Conservation (phyloP, 306 rosid genomes). For the Fragaria iinumae region DNA sequence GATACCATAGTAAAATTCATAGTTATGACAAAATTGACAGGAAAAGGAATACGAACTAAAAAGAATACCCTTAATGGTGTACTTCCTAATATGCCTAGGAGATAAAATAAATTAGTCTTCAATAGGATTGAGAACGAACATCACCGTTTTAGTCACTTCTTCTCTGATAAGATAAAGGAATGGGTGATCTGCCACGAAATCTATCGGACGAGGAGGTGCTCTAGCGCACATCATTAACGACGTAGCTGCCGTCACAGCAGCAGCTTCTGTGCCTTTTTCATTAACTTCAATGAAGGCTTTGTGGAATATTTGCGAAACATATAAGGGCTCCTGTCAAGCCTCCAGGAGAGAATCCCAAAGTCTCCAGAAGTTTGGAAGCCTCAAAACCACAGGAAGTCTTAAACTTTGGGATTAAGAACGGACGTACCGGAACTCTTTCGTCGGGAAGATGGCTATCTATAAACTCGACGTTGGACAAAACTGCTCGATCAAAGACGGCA, state of each 20-base stretch:
- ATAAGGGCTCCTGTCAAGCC: neutral
- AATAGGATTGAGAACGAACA: neutral
- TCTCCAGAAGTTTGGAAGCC: neutral
- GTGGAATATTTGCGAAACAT: neutral
- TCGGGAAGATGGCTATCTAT: neutral
- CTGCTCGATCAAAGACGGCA: neutral
- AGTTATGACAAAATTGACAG: no score
- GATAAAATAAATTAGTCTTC: neutral
- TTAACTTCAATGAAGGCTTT: conserved; percentile 2
- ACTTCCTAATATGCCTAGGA: neutral
- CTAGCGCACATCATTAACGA: no score
- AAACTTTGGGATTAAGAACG: neutral
- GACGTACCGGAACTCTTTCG: neutral
- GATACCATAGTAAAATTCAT: no score
- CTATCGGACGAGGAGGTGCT: neutral
- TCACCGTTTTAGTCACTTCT: neutral
- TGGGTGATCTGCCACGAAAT: conserved; percentile 3
- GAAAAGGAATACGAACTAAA: no score
- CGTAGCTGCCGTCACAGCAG: neutral
- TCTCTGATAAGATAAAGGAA: conserved; percentile 3
- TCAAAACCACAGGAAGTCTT: neutral
- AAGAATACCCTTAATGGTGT: no score
- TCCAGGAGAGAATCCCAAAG: neutral
- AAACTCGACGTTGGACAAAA: neutral
- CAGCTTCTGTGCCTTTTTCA: conserved; percentile 3